These are phyloP conservation scores for Melanogaster broomeanus DNA, from an alignment of 768 basidiomycete genomes.

Conservation along the genomic window DNA sequence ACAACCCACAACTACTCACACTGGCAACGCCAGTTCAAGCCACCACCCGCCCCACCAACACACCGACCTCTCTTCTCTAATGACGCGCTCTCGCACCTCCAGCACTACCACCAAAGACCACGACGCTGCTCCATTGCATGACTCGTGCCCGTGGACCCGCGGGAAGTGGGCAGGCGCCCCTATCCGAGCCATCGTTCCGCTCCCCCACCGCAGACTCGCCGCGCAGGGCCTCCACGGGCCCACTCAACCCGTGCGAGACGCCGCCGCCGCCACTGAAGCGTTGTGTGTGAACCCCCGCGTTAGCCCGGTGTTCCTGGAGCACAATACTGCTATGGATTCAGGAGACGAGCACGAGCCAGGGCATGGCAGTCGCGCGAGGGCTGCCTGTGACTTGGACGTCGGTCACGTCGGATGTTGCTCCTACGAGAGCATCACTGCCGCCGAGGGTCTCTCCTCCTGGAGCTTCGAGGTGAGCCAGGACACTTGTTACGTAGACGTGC, in stretches of 20 bases:
- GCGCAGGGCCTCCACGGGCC: background rate
- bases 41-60: background rate
- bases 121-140: background rate
- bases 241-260: no score
- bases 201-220: slow-evolving; percentile 15
- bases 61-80: no score
- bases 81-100: no score
- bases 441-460: slow-evolving; percentile 19
- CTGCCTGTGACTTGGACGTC: background rate
- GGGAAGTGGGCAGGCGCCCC: slow-evolving; percentile 20
- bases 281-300: no score
- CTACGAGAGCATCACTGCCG: slow-evolving; percentile 31
- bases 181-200: slow-evolving; percentile 23
- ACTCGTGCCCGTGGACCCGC: background rate
- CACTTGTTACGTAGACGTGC: background rate
- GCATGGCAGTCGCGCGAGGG: background rate
- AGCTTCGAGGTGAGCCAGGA: slow-evolving; percentile 30
- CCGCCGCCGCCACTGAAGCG: no score
- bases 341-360: background rate
- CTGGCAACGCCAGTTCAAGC: no score
- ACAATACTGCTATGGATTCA: background rate
- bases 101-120: background rate
- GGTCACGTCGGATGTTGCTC: slow-evolving; percentile 6
- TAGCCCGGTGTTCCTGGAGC: background rate
- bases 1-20: no score